Percentiles rank a stretch among this genome's conserved stretches.
phyloP scores from a whole-genome alignment of 176 grass and related monocot genomes.

The Triticum dicoccoides region DNA sequence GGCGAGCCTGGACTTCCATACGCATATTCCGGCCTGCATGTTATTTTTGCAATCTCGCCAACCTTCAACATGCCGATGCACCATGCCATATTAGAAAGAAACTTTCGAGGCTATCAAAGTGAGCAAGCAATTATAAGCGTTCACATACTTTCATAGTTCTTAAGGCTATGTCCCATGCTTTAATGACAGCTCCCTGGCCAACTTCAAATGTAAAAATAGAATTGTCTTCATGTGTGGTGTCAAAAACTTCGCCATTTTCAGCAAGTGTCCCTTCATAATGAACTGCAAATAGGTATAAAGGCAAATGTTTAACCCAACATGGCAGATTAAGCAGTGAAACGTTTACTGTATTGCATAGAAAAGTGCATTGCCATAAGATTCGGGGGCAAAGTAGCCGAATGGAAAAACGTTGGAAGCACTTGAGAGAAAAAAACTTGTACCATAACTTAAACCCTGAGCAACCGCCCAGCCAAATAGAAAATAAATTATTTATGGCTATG shows the following conservation, averaged over 20 bases:
- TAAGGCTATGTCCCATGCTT: conserved; percentile 91
- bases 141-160: conserved; percentile 86
- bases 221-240: conserved; percentile 96
- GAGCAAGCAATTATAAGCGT: not conserved
- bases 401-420: not conserved
- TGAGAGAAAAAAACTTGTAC: not conserved
- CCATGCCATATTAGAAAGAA: conserved; percentile 23
- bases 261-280: conserved; percentile 91
- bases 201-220: conserved; percentile 93
- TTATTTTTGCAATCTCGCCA: conserved; percentile 91
- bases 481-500: not conserved
- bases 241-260: conserved; percentile 88
- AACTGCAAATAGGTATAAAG: conserved; percentile 47
- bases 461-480: not conserved
- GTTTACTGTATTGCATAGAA: not conserved
- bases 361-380: not conserved
- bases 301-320: not conserved
- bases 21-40: conserved; percentile 92
- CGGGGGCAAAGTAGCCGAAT: not conserved
- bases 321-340: not conserved
- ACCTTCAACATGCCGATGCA: conserved; percentile 54
- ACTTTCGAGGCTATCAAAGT: not conserved
- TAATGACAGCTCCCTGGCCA: conserved; percentile 82
- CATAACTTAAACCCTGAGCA: not conserved
- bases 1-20: conserved; percentile 87